Evolutionary conservation across 106 monocot species (phyloP).

Genomic region (Dioscorea dumetorum): DNA sequence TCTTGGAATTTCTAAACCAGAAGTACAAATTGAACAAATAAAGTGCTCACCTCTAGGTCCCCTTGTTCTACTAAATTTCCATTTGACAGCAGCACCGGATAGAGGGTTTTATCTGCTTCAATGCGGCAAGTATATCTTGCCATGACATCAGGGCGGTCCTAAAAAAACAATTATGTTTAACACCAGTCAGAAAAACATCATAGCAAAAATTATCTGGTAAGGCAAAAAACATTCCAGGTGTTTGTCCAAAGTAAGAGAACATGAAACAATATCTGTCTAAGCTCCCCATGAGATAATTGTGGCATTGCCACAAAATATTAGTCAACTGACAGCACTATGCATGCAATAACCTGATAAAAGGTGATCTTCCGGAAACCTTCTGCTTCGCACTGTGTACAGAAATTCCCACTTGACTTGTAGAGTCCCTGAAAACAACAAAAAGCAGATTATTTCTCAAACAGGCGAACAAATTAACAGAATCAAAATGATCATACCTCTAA

Average conservation of each 20-base stretch:
- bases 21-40: neutral
- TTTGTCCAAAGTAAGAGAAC: no score
- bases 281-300: no score
- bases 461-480: neutral
- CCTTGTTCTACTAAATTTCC: conserved; percentile 91
- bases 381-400: conserved; percentile 98
- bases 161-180: conserved; percentile 3
- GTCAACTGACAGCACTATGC: neutral
- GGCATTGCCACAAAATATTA: no score
- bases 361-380: conserved; percentile 97
- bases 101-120: conserved; percentile 81
- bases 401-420: conserved; percentile 79
- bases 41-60: conserved; percentile 56
- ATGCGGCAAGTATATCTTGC: conserved; percentile 88
- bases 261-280: no score
- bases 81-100: conserved; percentile 93
- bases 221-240: no score
- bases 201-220: no score
- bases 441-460: neutral
- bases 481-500: conserved; percentile 64
- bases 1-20: neutral
- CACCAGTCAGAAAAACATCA: neutral
- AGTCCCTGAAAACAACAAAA: conserved; percentile 60
- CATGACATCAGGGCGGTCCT: conserved; percentile 99
- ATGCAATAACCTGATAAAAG: conserved; percentile 71